These are phyloP conservation scores for Corinectria fuckeliana DNA, from an alignment of 2,329 filamentous ascomycete genomes.

Conservation along the genomic window DNA sequence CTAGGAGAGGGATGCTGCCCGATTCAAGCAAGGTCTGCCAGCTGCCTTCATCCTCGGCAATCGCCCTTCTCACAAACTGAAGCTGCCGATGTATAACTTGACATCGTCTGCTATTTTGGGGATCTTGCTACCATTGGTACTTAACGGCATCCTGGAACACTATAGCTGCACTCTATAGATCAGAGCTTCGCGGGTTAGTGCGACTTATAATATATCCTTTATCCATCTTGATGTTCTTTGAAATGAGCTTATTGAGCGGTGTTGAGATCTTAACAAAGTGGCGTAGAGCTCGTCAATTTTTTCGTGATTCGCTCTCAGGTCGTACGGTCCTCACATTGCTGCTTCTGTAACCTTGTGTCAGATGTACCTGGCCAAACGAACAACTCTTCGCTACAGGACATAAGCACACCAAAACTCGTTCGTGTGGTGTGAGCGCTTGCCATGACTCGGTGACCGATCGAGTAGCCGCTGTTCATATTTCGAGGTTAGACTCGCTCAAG, in stretches of 20 bases:
- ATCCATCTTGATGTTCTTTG: conserved; percentile 77
- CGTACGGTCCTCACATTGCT: conserved; percentile 62
- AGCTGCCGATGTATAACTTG: not conserved
- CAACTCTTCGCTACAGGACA: too few relatives aligned
- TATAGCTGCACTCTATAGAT: conserved; percentile 76
- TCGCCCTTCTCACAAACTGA: conserved; percentile 68
- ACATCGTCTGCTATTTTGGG: not conserved
- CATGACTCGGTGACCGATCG: too few relatives aligned
- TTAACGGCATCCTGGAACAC: conserved; percentile 84
- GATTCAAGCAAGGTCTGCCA: conserved; percentile 85
- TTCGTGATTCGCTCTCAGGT: conserved; percentile 67
- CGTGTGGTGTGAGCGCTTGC: too few relatives aligned
- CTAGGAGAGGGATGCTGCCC: conserved; percentile 73
- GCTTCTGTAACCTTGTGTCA: conserved; percentile 76
- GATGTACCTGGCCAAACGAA: too few relatives aligned
- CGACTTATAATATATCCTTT: conserved; percentile 90
- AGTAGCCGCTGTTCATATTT: too few relatives aligned
- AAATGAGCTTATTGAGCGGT: conserved; percentile 74
- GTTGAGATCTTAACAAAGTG: conserved; percentile 87
- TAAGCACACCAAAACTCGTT: too few relatives aligned
- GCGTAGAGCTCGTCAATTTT: conserved; percentile 74
- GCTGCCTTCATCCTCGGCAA: conserved; percentile 80
- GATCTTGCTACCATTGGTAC: conserved; percentile 22
- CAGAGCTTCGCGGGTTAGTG: conserved; percentile 84
- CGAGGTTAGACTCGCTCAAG: too few relatives aligned